Conservation (phyloP, 2,329 filamentous ascomycete genomes). For the Aplosporella prunicola region DNA sequence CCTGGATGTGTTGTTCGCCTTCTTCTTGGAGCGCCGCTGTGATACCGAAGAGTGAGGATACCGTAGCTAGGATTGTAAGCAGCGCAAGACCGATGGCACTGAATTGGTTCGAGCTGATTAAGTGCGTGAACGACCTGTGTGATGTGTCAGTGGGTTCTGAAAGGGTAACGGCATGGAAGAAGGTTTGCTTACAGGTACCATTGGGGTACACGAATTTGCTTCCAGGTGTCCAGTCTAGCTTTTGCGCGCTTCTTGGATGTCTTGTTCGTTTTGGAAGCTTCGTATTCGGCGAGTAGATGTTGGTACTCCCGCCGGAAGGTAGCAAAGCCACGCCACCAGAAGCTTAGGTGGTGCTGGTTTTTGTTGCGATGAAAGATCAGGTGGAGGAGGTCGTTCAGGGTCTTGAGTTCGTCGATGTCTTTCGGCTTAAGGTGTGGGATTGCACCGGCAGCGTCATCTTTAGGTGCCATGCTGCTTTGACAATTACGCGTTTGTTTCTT, state of each 20-base stretch:
- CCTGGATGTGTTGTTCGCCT: conserved; percentile 32
- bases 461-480: neutral
- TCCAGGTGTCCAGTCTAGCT: conserved; percentile 8
- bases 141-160: conserved; percentile 3
- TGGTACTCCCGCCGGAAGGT: conserved; percentile 59
- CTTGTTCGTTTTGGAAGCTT: neutral
- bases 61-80: conserved; percentile 32
- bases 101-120: conserved; percentile 37
- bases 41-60: conserved; percentile 33
- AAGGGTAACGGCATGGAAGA: neutral
- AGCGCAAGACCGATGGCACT: conserved; percentile 36
- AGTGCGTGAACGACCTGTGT: conserved; percentile 33
- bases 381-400: conserved; percentile 37
- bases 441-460: neutral
- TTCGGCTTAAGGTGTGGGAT: conserved; percentile 7
- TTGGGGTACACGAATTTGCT: conserved; percentile 18
- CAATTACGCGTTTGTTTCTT: too few species aligned
- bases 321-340: conserved; percentile 72
- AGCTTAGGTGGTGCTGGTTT: conserved; percentile 75
- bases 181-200: conserved; percentile 28
- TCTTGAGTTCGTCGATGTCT: conserved; percentile 15
- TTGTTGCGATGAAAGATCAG: conserved; percentile 73
- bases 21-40: conserved; percentile 33
- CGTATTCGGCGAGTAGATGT: conserved; percentile 37
- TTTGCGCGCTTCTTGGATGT: conserved; percentile 2